Percentiles rank a stretch among this genome's conserved stretches.
Evolutionary conservation across 2,329 filamentous ascomycete genomes (phyloP).

Genomic region (Paracoccidioides brasiliensis): DNA sequence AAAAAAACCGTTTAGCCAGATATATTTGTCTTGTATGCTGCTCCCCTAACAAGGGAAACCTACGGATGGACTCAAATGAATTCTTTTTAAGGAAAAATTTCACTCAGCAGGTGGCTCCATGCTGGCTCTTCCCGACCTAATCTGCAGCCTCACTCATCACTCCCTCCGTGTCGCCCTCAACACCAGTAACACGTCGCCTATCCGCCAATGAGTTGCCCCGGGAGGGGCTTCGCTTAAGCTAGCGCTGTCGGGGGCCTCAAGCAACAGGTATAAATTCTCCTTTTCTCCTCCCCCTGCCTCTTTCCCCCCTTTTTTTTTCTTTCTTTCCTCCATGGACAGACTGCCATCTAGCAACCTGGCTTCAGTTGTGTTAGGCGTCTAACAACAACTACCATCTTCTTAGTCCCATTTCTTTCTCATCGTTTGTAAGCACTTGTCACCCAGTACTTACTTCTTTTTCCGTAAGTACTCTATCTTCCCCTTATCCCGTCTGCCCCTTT

Average conservation of each 20-base stretch:
- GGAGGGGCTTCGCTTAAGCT: constrained; percentile 4
- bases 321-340: background rate
- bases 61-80: background rate
- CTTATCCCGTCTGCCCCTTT: background rate
- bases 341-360: background rate
- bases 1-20: background rate
- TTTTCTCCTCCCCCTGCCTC: background rate
- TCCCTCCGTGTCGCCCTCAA: background rate
- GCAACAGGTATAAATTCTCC: constrained; percentile 7
- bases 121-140: background rate
- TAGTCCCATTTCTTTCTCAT: background rate
- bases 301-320: constrained; percentile 3
- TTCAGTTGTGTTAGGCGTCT: background rate
- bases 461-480: background rate
- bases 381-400: background rate
- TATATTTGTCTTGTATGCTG: background rate
- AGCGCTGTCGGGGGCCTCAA: constrained; percentile 1
- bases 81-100: background rate
- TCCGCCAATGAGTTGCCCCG: background rate
- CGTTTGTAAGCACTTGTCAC: background rate
- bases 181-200: background rate
- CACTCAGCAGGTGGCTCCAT: background rate
- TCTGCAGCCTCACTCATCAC: background rate
- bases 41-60: background rate
- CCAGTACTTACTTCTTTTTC: background rate